Evolutionary conservation across 2,329 filamentous ascomycete species (phyloP).

Genomic region (Paecilomyces sp.): DNA sequence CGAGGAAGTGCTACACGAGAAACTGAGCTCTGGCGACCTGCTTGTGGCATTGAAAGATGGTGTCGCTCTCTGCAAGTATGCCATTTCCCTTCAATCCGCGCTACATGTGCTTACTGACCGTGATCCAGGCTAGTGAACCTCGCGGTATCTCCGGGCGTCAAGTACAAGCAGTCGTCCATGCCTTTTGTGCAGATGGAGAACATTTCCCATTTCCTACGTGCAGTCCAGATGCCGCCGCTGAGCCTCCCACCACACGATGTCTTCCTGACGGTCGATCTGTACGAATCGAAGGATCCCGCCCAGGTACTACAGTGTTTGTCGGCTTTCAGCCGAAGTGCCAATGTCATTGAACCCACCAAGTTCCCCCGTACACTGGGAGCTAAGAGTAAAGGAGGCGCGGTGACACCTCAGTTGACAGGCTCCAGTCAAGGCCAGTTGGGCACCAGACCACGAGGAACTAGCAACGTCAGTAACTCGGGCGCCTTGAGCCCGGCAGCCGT

Average conservation of each 20-base stretch:
- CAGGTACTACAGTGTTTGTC: slow-evolving; percentile 90
- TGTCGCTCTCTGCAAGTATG: slow-evolving; percentile 80
- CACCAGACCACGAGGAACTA: slow-evolving; percentile 39
- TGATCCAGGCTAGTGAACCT: slow-evolving; percentile 69
- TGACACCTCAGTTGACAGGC: slow-evolving; percentile 64
- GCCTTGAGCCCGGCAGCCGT: slow-evolving; percentile 37
- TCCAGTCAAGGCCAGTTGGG: slow-evolving; percentile 44
- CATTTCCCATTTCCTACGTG: slow-evolving; percentile 88
- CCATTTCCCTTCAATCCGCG: background rate
- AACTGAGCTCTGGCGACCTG: slow-evolving; percentile 65
- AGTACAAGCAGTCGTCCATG: slow-evolving; percentile 88
- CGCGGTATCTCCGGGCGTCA: slow-evolving; percentile 68
- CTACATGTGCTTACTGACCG: slow-evolving; percentile 13
- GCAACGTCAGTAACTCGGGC: slow-evolving; percentile 44
- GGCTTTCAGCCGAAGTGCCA: slow-evolving; percentile 83
- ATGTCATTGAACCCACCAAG: slow-evolving; percentile 62
- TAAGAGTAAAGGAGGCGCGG: slow-evolving; percentile 50
- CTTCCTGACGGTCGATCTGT: slow-evolving; percentile 95
- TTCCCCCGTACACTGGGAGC: slow-evolving; percentile 66
- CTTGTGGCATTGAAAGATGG: slow-evolving; percentile 85
- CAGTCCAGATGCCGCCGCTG: slow-evolving; percentile 76
- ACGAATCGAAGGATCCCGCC: slow-evolving; percentile 89
- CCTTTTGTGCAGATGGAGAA: slow-evolving; percentile 99
- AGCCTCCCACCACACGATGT: slow-evolving; percentile 88
- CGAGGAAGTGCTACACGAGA: slow-evolving; percentile 69